phyloP scores from a whole-genome alignment of 306 rosid species.

The Phaseolus lunatus region DNA sequence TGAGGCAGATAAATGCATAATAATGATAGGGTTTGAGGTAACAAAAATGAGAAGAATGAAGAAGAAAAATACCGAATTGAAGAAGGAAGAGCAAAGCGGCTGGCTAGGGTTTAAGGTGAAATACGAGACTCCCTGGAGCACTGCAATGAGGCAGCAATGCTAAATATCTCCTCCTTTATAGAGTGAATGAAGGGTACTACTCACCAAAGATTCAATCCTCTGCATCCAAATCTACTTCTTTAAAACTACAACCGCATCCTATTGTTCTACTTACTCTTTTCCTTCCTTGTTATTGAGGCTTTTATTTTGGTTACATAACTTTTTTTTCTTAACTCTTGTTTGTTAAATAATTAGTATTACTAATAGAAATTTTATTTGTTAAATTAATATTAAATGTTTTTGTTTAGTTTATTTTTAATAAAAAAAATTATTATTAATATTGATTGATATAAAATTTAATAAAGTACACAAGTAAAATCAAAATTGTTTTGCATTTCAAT shows the following conservation, averaged over 20 bases:
- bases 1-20: not conserved
- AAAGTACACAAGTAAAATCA: too few relatives aligned
- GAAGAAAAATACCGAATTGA: slow-evolving; percentile 47
- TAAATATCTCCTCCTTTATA: slow-evolving; percentile 39
- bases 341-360: too few relatives aligned
- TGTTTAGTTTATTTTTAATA: too few relatives aligned
- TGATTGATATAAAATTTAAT: too few relatives aligned
- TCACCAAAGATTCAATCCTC: not conserved
- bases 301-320: too few relatives aligned
- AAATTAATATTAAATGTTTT: too few relatives aligned
- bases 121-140: too few relatives aligned
- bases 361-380: too few relatives aligned
- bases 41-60: not conserved
- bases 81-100: slow-evolving; percentile 26
- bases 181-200: not conserved
- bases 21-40: not conserved
- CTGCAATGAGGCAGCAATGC: too few relatives aligned
- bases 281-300: not conserved
- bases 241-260: not conserved
- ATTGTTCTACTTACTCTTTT: not conserved
- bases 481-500: too few relatives aligned
- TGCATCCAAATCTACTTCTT: not conserved
- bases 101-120: slow-evolving; percentile 75
- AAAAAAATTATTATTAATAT: too few relatives aligned
- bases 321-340: too few relatives aligned